Evolutionary conservation across 345 rosid species (phyloP).

Genomic region (Diplotaxis tenuifolia): DNA sequence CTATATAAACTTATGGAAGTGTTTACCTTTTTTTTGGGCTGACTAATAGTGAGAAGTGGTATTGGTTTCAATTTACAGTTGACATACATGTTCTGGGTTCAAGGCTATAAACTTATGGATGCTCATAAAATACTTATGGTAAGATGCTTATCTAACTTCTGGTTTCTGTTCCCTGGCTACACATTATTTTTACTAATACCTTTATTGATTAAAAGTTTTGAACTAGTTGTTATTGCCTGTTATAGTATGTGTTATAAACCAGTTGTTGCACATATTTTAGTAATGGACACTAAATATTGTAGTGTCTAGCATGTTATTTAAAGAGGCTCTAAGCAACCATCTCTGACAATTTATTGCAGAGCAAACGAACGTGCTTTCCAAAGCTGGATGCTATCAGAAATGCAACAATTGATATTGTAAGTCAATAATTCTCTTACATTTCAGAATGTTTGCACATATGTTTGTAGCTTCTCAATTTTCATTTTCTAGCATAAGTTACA

Average conservation of each 20-base stretch:
- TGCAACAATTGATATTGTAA: slow-evolving; percentile 91
- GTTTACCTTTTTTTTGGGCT: neutral
- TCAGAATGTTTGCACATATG: neutral
- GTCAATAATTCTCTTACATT: slow-evolving; percentile 27
- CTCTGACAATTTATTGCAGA: slow-evolving; percentile 47
- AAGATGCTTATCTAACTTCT: slow-evolving; percentile 34
- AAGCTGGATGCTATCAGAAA: slow-evolving; percentile 82
- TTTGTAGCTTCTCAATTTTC: slow-evolving; percentile 6
- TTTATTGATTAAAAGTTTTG: neutral
- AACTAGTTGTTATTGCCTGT: slow-evolving; percentile 1
- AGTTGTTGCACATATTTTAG: neutral
- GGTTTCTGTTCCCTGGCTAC: neutral
- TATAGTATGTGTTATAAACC: neutral
- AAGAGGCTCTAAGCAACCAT: neutral
- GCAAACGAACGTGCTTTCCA: slow-evolving; percentile 79
- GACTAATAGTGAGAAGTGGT: slow-evolving; percentile 3
- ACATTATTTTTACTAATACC: neutral
- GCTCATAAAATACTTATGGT: slow-evolving; percentile 78
- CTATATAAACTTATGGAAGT: no score
- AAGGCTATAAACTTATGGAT: slow-evolving; percentile 76
- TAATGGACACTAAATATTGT: neutral
- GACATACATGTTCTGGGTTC: slow-evolving; percentile 97
- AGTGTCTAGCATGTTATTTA: neutral
- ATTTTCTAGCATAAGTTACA: slow-evolving; percentile 2
- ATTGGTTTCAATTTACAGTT: slow-evolving; percentile 49